Evolutionary conservation across 1,284 basidiomycete species (phyloP).

Genomic region (Gymnopus androsaceus): DNA sequence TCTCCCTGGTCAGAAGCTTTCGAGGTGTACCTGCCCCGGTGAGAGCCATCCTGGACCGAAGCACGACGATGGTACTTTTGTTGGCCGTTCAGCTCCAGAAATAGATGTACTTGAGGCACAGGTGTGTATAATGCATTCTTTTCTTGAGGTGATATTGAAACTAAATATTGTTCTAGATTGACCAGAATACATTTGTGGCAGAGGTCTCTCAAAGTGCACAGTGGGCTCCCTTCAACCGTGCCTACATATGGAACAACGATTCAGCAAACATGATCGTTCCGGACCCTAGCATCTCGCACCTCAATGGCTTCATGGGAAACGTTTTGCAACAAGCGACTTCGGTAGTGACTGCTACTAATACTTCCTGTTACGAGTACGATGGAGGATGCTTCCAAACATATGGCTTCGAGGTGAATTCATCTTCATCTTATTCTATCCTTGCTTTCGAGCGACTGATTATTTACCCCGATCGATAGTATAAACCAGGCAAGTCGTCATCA

Average conservation of each 20-base stretch:
- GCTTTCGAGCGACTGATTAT: neutral
- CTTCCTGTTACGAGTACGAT: conserved; percentile 42
- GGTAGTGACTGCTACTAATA: conserved; percentile 36
- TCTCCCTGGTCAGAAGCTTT: conserved; percentile 64
- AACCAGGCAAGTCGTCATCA: conserved; percentile 18
- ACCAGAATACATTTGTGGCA: conserved; percentile 33
- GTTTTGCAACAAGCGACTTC: conserved; percentile 54
- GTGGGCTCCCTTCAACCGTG: conserved; percentile 53
- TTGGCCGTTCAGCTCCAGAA: conserved; percentile 63
- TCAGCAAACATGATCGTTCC: conserved; percentile 44
- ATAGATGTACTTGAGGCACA: conserved; percentile 62
- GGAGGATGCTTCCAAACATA: conserved; percentile 55
- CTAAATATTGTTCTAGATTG: conserved; percentile 29
- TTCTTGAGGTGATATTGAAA: neutral
- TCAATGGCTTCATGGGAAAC: conserved; percentile 58
- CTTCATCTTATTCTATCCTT: neutral
- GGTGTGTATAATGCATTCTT: conserved; percentile 16
- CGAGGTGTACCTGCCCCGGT: conserved; percentile 60
- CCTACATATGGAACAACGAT: conserved; percentile 46
- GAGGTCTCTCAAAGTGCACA: conserved; percentile 54
- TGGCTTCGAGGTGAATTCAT: conserved; percentile 53
- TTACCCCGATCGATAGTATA: conserved; percentile 16
- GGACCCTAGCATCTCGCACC: conserved; percentile 40
- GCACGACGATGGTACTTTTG: conserved; percentile 44
- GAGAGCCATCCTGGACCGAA: conserved; percentile 64